These are phyloP conservation scores for Ochetophila trinervis DNA, from an alignment of 306 rosid species.

Conservation along the genomic window DNA sequence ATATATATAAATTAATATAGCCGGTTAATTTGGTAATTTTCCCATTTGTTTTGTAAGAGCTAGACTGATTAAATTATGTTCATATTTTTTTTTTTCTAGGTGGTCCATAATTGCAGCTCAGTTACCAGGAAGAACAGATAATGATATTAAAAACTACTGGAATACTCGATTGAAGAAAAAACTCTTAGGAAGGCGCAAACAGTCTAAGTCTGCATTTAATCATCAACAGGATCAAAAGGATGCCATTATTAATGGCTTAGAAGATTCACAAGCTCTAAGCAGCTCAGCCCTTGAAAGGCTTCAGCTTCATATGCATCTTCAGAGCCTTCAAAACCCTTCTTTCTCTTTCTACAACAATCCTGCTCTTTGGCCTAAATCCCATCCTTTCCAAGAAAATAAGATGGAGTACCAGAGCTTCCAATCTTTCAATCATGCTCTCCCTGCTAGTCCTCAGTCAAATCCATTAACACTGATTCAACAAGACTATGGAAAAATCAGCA, in stretches of 20 bases:
- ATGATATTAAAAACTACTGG: slow-evolving; percentile 97
- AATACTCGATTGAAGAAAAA: slow-evolving; percentile 93
- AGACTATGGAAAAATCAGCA: slow-evolving; percentile 24
- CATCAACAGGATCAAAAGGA: slow-evolving; percentile 24
- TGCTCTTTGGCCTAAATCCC: slow-evolving; percentile 83
- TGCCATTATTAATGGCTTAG: slow-evolving; percentile 25
- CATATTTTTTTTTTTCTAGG: slow-evolving; percentile 40
- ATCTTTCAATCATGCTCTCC: slow-evolving; percentile 31
- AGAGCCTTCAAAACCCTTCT: slow-evolving; percentile 74
- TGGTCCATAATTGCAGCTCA: slow-evolving; percentile 99
- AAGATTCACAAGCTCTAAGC: slow-evolving; percentile 49
- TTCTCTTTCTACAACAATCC: slow-evolving; percentile 58
- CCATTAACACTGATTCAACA: slow-evolving; percentile 10
- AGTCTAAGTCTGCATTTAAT: no score
- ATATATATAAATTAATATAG: not conserved
- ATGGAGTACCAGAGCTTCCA: slow-evolving; percentile 45
- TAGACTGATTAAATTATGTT: slow-evolving; percentile 24
- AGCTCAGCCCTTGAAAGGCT: slow-evolving; percentile 89
- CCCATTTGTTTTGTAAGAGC: slow-evolving; percentile 20
- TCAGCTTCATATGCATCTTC: slow-evolving; percentile 96
- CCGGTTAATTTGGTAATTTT: not conserved
- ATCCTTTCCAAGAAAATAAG: slow-evolving; percentile 69
- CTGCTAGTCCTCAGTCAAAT: slow-evolving; percentile 15
- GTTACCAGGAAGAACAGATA: slow-evolving; percentile 97
- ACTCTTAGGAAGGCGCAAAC: slow-evolving; percentile 81